phyloP scores from a whole-genome alignment of 177 flowering plant genomes.

The Telopea speciosissima region DNA sequence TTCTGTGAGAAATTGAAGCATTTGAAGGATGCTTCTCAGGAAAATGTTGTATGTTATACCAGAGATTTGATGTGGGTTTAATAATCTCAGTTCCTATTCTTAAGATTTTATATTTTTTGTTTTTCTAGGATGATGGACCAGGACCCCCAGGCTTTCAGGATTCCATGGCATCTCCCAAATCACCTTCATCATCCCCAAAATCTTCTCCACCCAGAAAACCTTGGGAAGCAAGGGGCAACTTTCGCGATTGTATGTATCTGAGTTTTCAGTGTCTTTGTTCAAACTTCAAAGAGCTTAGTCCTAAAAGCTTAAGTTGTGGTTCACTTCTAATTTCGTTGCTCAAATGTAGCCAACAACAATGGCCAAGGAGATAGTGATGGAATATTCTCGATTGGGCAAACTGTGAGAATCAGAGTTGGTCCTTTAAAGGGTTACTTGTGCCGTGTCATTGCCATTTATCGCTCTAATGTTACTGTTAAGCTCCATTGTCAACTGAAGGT shows the following conservation, averaged over 20 bases:
- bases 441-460: constrained; percentile 70
- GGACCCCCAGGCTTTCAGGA: constrained; percentile 50
- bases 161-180: constrained; percentile 45
- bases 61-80: not conserved
- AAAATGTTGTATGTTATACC: constrained; percentile 25
- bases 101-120: not conserved
- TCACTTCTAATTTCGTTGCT: constrained; percentile 10
- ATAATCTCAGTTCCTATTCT: not conserved
- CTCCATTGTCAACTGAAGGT: constrained; percentile 80
- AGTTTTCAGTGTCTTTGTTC: not conserved
- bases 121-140: constrained; percentile 43
- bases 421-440: constrained; percentile 90
- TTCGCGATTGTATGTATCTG: constrained; percentile 44
- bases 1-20: constrained; percentile 61
- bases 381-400: constrained; percentile 74
- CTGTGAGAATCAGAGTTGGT: constrained; percentile 79
- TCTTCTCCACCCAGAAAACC: constrained; percentile 27
- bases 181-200: constrained; percentile 33
- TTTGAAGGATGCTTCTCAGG: constrained; percentile 27
- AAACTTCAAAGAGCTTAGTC: constrained; percentile 2
- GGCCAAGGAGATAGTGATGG: constrained; percentile 43
- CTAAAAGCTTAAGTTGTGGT: not conserved
- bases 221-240: constrained; percentile 34
- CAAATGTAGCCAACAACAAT: constrained; percentile 40
- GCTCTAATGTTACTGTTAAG: constrained; percentile 82